Conservation (phyloP, 805 yeast genomes). For the Myxozyma melibiosi region DNA sequence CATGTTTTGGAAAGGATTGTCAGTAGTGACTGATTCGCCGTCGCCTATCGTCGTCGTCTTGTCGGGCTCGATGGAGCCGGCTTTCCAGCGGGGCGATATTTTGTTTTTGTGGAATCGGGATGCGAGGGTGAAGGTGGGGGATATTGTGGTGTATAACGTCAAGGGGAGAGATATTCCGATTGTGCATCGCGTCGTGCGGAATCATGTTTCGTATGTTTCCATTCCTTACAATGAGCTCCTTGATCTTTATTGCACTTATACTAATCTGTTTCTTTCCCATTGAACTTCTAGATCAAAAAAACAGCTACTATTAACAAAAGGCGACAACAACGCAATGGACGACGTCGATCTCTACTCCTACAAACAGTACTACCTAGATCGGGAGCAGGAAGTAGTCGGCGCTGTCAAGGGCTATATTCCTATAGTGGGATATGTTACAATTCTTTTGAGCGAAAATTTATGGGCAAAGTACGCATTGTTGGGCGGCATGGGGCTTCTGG, state of each 20-base stretch:
- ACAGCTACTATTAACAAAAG: conserved; percentile 72
- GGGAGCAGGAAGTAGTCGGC: conserved; percentile 79
- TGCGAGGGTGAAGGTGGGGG: conserved; percentile 71
- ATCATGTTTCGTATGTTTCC: conserved; percentile 56
- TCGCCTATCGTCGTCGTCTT: conserved; percentile 96
- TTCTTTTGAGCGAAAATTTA: conserved; percentile 83
- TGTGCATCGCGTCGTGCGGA: conserved; percentile 90
- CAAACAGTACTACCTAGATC: conserved; percentile 73
- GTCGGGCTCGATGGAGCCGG: conserved; percentile 99
- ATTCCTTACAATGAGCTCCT: too few relatives aligned
- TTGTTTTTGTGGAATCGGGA: conserved; percentile 89
- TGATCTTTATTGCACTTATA: too few relatives aligned
- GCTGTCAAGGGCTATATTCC: conserved; percentile 89
- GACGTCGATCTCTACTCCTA: conserved; percentile 83
- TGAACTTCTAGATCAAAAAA: conserved; percentile 17
- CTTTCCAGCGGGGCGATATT: conserved; percentile 96
- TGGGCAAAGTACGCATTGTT: conserved; percentile 78
- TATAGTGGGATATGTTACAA: conserved; percentile 84
- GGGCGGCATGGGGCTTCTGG: conserved; percentile 68
- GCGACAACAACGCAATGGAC: conserved; percentile 92
- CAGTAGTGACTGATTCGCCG: conserved; percentile 74
- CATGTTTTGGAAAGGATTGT: conserved; percentile 85
- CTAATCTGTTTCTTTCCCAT: neutral
- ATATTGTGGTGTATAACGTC: conserved; percentile 88
- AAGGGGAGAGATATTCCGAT: conserved; percentile 79